Percentiles rank a stretch among this genome's conserved stretches.
Conservation (phyloP, 129 eudicot genomes). For the Cynara cardunculus region DNA sequence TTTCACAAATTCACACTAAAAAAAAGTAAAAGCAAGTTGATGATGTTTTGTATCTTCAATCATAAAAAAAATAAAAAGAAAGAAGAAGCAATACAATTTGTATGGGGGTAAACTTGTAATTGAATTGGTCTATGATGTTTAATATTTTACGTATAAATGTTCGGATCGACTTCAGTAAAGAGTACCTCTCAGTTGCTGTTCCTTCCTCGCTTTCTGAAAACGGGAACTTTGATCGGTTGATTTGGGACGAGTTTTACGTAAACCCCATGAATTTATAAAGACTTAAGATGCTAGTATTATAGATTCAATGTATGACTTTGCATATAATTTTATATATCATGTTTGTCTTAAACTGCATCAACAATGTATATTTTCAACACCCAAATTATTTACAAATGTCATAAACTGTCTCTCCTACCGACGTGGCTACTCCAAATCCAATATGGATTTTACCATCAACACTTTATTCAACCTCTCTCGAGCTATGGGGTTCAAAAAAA, state of each 20-base stretch:
- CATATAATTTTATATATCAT: too few relatives aligned
- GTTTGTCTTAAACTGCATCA: too few relatives aligned
- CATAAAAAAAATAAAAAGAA: neutral
- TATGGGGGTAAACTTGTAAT: neutral
- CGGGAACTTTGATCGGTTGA: neutral
- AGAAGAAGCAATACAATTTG: neutral
- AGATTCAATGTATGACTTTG: too few relatives aligned
- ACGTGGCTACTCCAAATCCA: too few relatives aligned
- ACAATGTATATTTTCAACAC: too few relatives aligned
- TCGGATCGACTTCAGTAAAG: neutral
- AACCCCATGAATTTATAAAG: too few relatives aligned
- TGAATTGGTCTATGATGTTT: neutral
- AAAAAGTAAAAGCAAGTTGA: constrained; percentile 19
- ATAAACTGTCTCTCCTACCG: too few relatives aligned
- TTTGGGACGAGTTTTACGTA: neutral
- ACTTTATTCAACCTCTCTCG: too few relatives aligned
- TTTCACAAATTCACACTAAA: constrained; percentile 32
- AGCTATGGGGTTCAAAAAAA: too few relatives aligned
- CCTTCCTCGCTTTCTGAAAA: neutral
- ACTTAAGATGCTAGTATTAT: too few relatives aligned
- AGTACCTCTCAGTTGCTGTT: neutral
- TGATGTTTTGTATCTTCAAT: constrained; percentile 17
- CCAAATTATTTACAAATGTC: too few relatives aligned
- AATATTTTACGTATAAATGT: neutral
- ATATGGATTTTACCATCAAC: too few relatives aligned